Percentiles rank a stretch among this genome's conserved stretches.
Evolutionary conservation across 2,329 filamentous ascomycete species (phyloP).

Genomic region (Epichloe hybrida): DNA sequence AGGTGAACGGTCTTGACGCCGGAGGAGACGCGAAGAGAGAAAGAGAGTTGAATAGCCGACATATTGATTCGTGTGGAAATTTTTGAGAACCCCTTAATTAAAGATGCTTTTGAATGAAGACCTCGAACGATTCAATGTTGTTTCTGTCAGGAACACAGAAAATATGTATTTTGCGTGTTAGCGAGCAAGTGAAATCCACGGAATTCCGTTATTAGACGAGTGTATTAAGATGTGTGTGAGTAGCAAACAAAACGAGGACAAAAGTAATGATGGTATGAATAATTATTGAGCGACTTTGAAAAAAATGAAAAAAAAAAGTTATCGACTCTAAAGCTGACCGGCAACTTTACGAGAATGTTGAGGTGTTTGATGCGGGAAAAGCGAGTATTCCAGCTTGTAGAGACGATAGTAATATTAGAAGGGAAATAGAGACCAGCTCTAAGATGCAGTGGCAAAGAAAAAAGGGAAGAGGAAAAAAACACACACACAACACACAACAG

Average conservation of each 20-base stretch:
- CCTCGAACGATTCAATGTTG: conserved; percentile 14
- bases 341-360: too few species aligned
- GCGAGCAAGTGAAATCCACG: conserved; percentile 45
- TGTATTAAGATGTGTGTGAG: conserved; percentile 17
- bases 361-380: too few species aligned
- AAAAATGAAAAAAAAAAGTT: not conserved
- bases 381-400: too few species aligned
- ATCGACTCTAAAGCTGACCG: too few species aligned
- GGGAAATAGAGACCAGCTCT: too few species aligned
- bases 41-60: conserved; percentile 87
- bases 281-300: conserved; percentile 6
- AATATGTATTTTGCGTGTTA: conserved; percentile 7
- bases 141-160: conserved; percentile 1
- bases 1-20: conserved; percentile 97
- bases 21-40: conserved; percentile 88
- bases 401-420: too few species aligned
- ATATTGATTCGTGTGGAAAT: conserved; percentile 38
- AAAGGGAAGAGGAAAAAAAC: too few species aligned
- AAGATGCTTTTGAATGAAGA: conserved; percentile 10
- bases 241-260: not conserved
- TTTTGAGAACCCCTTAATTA: not conserved
- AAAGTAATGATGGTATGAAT: conserved; percentile 10
- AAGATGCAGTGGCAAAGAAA: too few species aligned
- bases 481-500: too few species aligned
- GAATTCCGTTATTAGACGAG: conserved; percentile 31